These are phyloP conservation scores for Seminavis robusta DNA, from an alignment of 108 stramenopile species.

Conservation along the genomic window DNA sequence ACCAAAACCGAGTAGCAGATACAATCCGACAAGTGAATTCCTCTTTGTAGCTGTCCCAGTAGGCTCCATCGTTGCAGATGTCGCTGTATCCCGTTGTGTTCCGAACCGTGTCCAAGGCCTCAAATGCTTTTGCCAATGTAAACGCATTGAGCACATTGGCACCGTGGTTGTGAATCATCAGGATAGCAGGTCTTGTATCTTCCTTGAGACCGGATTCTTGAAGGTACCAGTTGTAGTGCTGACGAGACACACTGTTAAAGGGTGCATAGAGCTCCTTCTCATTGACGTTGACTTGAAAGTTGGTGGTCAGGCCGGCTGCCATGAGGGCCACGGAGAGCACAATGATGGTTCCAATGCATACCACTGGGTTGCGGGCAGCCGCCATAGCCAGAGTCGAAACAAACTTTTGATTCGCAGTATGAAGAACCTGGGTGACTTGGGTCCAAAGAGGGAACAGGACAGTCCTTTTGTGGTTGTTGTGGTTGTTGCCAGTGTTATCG, in stretches of 20 bases:
- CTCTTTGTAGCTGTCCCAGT: no score
- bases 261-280: constrained; percentile 8
- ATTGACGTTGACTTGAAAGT: constrained; percentile 7
- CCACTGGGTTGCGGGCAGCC: no score
- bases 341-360: no score
- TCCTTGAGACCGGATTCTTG: not conserved
- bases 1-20: constrained; percentile 3
- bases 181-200: not conserved
- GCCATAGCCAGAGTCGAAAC: no score
- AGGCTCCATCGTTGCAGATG: not conserved
- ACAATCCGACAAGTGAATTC: constrained; percentile 1
- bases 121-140: not conserved
- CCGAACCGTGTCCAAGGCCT: constrained; percentile 6
- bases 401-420: no score
- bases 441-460: no score
- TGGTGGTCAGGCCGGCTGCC: constrained; percentile 14
- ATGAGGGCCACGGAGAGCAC: constrained; percentile 5
- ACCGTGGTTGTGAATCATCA: constrained; percentile 8
- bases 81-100: constrained; percentile 1
- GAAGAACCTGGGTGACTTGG: no score
- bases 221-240: constrained; percentile 5
- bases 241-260: not conserved
- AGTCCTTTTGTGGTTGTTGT: no score
- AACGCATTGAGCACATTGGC: constrained; percentile 5
- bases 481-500: no score